Conservation (phyloP, 441 rosid species). For the Eugenia klotzschiana region DNA sequence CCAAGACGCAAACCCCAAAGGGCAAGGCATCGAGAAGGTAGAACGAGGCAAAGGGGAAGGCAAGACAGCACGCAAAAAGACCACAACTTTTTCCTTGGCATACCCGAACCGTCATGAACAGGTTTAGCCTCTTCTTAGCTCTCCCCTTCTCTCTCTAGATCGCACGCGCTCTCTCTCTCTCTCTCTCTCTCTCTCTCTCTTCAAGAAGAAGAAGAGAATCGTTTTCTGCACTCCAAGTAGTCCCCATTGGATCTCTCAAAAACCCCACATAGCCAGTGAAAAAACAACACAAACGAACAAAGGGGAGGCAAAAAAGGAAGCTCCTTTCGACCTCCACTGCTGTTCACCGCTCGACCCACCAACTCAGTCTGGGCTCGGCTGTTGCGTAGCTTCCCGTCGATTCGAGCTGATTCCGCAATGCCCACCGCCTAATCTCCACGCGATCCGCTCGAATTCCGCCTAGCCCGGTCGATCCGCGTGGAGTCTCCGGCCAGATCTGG, state of each 20-base stretch:
- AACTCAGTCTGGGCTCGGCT: background rate
- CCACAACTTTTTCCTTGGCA: background rate
- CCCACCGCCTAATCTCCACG: background rate
- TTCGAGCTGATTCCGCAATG: background rate
- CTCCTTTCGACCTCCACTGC: background rate
- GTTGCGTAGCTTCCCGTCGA: background rate
- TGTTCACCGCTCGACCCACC: background rate
- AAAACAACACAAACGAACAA: background rate
- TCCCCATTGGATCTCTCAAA: background rate
- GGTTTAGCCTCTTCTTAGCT: background rate
- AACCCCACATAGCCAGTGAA: background rate
- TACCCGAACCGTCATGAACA: background rate
- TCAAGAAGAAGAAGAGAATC: background rate
- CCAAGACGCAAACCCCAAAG: background rate
- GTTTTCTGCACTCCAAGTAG: background rate
- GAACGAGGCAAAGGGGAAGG: background rate
- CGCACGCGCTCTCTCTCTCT: background rate
- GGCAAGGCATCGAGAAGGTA: background rate
- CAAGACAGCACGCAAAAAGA: background rate
- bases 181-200: background rate
- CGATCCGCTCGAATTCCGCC: background rate
- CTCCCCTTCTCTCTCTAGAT: background rate
- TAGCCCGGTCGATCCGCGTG: background rate
- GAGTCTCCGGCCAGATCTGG: constrained; percentile 15
- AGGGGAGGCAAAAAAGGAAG: background rate